Evolutionary conservation across 108 stramenopile genomes (phyloP).

Genomic region (Skeletonema potamos): DNA sequence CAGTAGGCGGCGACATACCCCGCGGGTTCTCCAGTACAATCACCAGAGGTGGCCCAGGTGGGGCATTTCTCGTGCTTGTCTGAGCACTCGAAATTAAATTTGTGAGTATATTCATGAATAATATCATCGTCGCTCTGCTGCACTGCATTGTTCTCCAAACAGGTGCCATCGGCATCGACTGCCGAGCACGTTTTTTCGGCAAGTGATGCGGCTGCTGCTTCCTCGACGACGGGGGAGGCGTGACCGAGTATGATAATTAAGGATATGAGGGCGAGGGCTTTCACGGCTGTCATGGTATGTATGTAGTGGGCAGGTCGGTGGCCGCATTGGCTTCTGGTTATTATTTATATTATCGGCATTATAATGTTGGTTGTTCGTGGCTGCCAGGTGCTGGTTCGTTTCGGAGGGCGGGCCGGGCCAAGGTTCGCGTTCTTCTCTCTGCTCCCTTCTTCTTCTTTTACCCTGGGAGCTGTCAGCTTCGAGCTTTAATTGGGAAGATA

Average conservation of each 20-base stretch:
- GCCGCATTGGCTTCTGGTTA: not conserved
- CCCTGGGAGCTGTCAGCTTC: too few relatives aligned
- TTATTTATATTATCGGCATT: too few relatives aligned
- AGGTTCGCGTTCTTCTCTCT: too few relatives aligned
- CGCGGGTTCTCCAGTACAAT: constrained; percentile 44
- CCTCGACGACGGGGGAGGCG: not conserved
- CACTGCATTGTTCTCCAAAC: not conserved
- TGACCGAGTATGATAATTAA: not conserved
- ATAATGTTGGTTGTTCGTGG: too few relatives aligned
- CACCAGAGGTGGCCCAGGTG: constrained; percentile 32
- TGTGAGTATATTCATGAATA: not conserved
- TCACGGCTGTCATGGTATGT: not conserved
- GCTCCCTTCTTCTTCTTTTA: too few relatives aligned
- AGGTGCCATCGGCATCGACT: not conserved
- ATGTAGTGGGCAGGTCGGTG: not conserved
- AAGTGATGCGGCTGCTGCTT: not conserved
- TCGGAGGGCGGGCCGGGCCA: too few relatives aligned
- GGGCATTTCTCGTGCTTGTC: constrained; percentile 31
- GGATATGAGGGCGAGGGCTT: not conserved
- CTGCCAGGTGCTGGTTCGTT: too few relatives aligned
- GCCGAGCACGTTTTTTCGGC: not conserved
- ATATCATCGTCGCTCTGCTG: constrained; percentile 4
- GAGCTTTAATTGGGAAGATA: too few relatives aligned
- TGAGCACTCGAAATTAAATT: not conserved
- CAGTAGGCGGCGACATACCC: constrained; percentile 44